A percentile compares a stretch with the other conserved stretches of the same genome.
Conservation (phyloP, 2,329 filamentous ascomycete genomes). For the Thielaviopsis populi region DNA sequence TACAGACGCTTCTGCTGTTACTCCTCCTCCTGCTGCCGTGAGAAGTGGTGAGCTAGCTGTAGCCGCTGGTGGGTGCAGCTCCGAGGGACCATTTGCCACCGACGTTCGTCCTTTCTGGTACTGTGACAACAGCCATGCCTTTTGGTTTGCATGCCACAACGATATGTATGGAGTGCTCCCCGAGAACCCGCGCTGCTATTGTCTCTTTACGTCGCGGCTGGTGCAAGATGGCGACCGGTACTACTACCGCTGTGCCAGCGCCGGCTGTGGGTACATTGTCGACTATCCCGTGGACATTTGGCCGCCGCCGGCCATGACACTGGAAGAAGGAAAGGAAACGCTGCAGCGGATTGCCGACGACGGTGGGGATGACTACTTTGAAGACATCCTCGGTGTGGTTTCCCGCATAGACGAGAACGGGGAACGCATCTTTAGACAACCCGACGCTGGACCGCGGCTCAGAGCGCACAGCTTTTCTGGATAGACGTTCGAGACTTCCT, state of each 20-base stretch:
- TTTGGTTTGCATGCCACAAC: slow-evolving; percentile 8
- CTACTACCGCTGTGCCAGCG: slow-evolving; percentile 14
- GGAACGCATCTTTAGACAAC: background rate
- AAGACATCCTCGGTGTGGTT: slow-evolving; percentile 13
- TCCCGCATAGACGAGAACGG: background rate
- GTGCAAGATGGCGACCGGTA: background rate
- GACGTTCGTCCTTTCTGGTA: background rate
- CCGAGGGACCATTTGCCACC: no score
- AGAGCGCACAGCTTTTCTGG: background rate
- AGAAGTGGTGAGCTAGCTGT: background rate
- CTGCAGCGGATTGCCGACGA: slow-evolving; percentile 8
- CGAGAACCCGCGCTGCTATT: slow-evolving; percentile 16
- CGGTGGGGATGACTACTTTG: slow-evolving; percentile 12
- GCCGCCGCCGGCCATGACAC: background rate
- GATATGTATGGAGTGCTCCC: slow-evolving; percentile 14
- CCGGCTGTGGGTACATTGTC: slow-evolving; percentile 10
- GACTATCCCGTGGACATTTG: slow-evolving; percentile 7
- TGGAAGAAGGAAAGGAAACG: slow-evolving; percentile 3
- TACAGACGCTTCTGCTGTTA: background rate
- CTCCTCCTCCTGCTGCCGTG: background rate
- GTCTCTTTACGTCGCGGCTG: slow-evolving; percentile 11
- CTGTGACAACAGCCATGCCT: slow-evolving; percentile 6
- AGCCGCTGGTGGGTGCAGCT: background rate
- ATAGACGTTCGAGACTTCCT: background rate
- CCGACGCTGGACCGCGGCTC: background rate